Evolutionary conservation across 225 moss, liverwort and hornwort genomes (phyloP).

Genomic region (Sphagnum tenellum): DNA sequence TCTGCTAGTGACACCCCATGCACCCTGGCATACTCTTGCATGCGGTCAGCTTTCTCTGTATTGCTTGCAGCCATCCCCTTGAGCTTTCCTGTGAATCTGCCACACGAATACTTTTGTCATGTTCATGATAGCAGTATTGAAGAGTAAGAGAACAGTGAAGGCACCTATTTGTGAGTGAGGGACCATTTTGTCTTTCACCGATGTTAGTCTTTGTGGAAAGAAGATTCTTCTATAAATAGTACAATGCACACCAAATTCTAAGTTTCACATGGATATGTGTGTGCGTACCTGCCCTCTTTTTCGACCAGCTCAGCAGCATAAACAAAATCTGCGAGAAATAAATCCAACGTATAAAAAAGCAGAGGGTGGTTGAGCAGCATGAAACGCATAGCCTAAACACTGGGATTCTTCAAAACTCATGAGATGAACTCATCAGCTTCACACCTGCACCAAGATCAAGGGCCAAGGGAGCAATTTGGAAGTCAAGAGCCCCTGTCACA

Average conservation of each 20-base stretch:
- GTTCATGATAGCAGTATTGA: not conserved
- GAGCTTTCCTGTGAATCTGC: constrained; percentile 30
- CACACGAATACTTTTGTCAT: not conserved
- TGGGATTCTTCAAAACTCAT: too few species aligned
- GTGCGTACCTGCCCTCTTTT: constrained; percentile 28
- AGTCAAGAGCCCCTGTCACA: constrained; percentile 41
- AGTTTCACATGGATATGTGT: not conserved
- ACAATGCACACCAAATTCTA: not conserved
- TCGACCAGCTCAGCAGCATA: constrained; percentile 35
- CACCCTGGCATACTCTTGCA: constrained; percentile 23
- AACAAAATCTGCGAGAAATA: constrained; percentile 17
- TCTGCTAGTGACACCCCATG: constrained; percentile 26
- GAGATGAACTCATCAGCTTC: too few species aligned
- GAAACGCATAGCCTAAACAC: too few species aligned
- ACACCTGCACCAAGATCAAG: constrained; percentile 28
- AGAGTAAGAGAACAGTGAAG: not conserved
- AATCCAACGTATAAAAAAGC: not conserved
- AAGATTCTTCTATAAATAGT: too few species aligned
- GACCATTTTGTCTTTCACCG: too few species aligned
- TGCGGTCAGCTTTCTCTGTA: constrained; percentile 27
- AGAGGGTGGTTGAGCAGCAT: too few species aligned
- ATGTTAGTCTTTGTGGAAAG: too few species aligned
- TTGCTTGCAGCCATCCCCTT: constrained; percentile 26
- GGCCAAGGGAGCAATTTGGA: constrained; percentile 32
- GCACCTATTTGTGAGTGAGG: too few species aligned